phyloP scores from a whole-genome alignment of 306 rosid genomes.

The Cucumis cinereus region DNA sequence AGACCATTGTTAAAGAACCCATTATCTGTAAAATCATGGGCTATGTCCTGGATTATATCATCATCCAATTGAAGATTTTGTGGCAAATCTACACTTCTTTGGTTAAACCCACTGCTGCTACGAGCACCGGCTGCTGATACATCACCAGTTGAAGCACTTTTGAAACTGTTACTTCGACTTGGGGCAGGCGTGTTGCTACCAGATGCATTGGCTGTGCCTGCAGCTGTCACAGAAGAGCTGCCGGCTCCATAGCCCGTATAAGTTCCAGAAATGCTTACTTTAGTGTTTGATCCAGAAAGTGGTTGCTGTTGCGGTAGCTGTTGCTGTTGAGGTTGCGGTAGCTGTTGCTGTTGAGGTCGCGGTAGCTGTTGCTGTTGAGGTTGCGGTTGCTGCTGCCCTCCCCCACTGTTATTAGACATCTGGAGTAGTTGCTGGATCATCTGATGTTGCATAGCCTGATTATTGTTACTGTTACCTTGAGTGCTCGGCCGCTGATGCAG shows the following conservation, averaged over 20 bases:
- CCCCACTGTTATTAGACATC: constrained; percentile 49
- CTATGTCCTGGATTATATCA: constrained; percentile 46
- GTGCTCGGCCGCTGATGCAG: constrained; percentile 52
- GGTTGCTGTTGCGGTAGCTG: constrained; percentile 17
- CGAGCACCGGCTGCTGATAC: constrained; percentile 39
- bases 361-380: no score
- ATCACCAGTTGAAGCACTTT: constrained; percentile 65
- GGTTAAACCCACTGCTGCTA: constrained; percentile 62
- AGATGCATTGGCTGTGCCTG: constrained; percentile 28
- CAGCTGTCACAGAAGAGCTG: constrained; percentile 22
- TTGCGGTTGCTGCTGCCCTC: constrained; percentile 22
- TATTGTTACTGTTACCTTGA: constrained; percentile 17
- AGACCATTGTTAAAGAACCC: constrained; percentile 60
- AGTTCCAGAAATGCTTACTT: constrained; percentile 35
- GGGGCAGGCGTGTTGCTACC: constrained; percentile 52
- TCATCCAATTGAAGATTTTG: constrained; percentile 61
- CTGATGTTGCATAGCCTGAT: constrained; percentile 57
- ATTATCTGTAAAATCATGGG: constrained; percentile 55
- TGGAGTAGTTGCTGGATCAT: constrained; percentile 61
- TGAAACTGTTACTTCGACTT: constrained; percentile 80
- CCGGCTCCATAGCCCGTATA: constrained; percentile 38
- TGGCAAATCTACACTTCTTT: constrained; percentile 46
- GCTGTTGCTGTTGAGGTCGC: background rate
- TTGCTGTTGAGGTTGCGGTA: no score
- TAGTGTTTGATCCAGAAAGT: constrained; percentile 38